Evolutionary conservation across 1,139 yeast species (phyloP).

Genomic region (Blastobotrys raffinosifermentans): DNA sequence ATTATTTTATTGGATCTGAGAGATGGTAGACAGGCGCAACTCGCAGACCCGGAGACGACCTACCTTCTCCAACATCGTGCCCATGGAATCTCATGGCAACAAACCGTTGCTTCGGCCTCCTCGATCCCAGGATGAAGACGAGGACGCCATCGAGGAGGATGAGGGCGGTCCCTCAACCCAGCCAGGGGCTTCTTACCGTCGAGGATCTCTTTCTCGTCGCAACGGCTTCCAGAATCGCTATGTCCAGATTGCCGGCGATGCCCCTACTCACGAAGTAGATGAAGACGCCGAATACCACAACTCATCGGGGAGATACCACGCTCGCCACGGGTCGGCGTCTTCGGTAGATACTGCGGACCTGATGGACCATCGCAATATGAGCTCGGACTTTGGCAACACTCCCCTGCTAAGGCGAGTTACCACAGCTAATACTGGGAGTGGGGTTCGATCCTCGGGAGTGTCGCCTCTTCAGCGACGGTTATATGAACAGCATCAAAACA

Average conservation of each 20-base stretch:
- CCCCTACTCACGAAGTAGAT: no score
- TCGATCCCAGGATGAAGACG: no score
- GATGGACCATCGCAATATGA: slow-evolving; percentile 8
- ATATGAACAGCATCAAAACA: neutral
- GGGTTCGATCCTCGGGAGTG: neutral
- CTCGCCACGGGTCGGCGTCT: slow-evolving; percentile 7
- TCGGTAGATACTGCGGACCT: slow-evolving; percentile 10
- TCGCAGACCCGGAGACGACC: slow-evolving; percentile 14
- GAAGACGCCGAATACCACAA: no score
- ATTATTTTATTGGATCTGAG: neutral
- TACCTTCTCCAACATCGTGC: slow-evolving; percentile 20
- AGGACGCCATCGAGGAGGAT: slow-evolving; percentile 1
- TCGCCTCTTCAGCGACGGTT: neutral
- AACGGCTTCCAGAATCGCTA: no score
- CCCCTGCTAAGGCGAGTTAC: neutral
- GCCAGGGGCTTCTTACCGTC: no score
- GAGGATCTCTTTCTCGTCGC: no score
- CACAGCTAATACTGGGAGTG: slow-evolving; percentile 1
- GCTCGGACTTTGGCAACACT: neutral
- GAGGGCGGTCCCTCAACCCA: no score
- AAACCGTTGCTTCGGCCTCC: slow-evolving; percentile 5
- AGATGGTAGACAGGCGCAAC: neutral
- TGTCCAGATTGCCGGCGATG: slow-evolving; percentile 1
- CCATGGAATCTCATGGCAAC: slow-evolving; percentile 21
- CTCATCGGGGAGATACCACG: no score